Evolutionary conservation across 2,329 filamentous ascomycete species (phyloP).

Genomic region (Talaromyces piceae): DNA sequence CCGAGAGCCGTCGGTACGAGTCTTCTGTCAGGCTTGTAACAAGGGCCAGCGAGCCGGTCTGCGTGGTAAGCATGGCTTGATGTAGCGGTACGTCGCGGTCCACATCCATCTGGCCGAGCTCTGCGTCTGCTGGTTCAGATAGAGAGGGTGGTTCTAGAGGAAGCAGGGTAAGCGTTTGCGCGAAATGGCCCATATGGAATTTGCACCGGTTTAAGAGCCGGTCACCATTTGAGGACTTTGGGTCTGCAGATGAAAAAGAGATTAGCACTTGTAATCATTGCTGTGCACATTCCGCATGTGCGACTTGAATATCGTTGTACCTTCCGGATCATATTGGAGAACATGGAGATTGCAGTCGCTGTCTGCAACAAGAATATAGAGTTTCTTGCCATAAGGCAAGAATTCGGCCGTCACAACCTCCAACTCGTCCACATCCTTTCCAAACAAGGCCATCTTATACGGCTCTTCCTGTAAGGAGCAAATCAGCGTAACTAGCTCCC

Average conservation of each 20-base stretch:
- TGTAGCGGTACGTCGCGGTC: conserved; percentile 30
- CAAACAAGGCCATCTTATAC: conserved; percentile 88
- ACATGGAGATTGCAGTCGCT: conserved; percentile 80
- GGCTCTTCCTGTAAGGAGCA: conserved; percentile 62
- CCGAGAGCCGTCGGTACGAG: conserved; percentile 74
- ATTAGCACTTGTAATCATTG: background rate
- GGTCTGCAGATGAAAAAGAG: conserved; percentile 50
- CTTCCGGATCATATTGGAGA: conserved; percentile 89
- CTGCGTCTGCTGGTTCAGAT: conserved; percentile 27
- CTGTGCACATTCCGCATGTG: background rate
- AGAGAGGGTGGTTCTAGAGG: conserved; percentile 53
- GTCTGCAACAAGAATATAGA: conserved; percentile 78
- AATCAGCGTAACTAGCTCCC: background rate
- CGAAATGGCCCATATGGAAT: conserved; percentile 77
- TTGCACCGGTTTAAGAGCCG: conserved; percentile 78
- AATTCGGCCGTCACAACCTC: conserved; percentile 80
- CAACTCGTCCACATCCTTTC: conserved; percentile 71
- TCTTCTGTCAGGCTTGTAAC: conserved; percentile 72
- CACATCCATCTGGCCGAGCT: conserved; percentile 33
- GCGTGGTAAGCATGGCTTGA: conserved; percentile 62
- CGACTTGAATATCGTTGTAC: conserved; percentile 47
- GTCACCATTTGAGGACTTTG: conserved; percentile 84
- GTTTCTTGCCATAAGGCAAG: conserved; percentile 71
- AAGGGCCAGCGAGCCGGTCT: conserved; percentile 68
- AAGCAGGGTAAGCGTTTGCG: conserved; percentile 67